phyloP scores from a whole-genome alignment of 495 filamentous ascomycete genomes.

The Lophiostoma macrostomum region DNA sequence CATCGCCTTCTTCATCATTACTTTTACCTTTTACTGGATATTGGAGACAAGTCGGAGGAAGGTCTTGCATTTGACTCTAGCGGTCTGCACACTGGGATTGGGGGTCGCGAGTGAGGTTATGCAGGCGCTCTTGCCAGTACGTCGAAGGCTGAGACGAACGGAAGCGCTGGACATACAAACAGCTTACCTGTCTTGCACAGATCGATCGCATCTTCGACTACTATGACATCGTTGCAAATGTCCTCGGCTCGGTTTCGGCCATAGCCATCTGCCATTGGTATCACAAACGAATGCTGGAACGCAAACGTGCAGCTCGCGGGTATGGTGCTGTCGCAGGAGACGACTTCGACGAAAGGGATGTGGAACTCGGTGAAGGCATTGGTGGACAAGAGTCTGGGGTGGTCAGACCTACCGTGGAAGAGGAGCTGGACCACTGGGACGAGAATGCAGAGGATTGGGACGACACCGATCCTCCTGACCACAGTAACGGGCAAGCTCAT shows the following conservation, averaged over 20 bases:
- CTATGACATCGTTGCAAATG: conserved; percentile 82
- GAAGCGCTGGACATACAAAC: neutral
- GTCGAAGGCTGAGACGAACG: neutral
- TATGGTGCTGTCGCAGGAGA: conserved; percentile 62
- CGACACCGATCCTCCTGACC: conserved; percentile 36
- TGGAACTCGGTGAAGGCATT: conserved; percentile 40
- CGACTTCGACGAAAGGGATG: conserved; percentile 51
- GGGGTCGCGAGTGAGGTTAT: conserved; percentile 83
- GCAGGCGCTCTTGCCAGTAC: conserved; percentile 69
- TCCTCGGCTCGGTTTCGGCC: conserved; percentile 70
- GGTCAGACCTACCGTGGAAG: conserved; percentile 52
- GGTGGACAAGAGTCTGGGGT: conserved; percentile 35
- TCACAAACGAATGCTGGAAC: conserved; percentile 90
- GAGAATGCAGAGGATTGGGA: conserved; percentile 80
- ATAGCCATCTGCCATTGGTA: conserved; percentile 81
- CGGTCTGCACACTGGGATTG: conserved; percentile 69
- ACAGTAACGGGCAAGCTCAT: conserved; percentile 2
- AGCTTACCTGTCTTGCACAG: conserved; percentile 29
- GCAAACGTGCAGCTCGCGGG: conserved; percentile 69
- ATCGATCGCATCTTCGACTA: conserved; percentile 79
- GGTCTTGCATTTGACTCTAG: conserved; percentile 76
- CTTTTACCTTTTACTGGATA: conserved; percentile 87
- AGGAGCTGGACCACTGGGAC: conserved; percentile 80
- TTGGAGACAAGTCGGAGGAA: conserved; percentile 84
- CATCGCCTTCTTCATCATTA: conserved; percentile 84